These are phyloP conservation scores for Liriodendron chinense DNA, from an alignment of 164 flowering plant genomes.

Conservation along the genomic window DNA sequence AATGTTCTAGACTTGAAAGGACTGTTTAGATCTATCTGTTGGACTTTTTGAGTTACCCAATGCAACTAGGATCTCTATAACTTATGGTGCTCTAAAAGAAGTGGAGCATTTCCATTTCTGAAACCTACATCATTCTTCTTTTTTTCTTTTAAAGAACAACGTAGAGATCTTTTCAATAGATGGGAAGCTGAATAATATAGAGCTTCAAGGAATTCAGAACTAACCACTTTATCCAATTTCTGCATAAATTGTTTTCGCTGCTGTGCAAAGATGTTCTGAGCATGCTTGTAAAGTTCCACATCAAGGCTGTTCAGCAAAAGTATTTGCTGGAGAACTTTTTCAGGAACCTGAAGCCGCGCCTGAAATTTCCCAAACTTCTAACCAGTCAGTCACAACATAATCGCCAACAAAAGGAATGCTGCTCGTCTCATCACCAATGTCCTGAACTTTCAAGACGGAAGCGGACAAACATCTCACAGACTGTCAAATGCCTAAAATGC, in stretches of 20 bases:
- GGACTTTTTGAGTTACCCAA: not conserved
- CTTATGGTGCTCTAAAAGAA: not conserved
- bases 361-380: slow-evolving; percentile 25
- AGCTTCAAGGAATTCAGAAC: not conserved
- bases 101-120: not conserved
- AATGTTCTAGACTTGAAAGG: not conserved
- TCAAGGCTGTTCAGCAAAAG: slow-evolving; percentile 74
- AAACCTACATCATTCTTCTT: not conserved
- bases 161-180: not conserved
- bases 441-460: not conserved
- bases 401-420: not conserved
- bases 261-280: slow-evolving; percentile 48
- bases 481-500: not conserved
- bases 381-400: slow-evolving; percentile 2
- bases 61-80: not conserved
- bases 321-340: slow-evolving; percentile 57
- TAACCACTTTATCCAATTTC: slow-evolving; percentile 21
- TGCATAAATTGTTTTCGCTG: slow-evolving; percentile 35
- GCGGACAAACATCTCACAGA: not conserved
- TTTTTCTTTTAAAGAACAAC: not conserved
- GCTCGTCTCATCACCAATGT: not conserved
- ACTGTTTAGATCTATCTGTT: not conserved
- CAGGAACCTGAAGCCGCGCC: slow-evolving; percentile 71
- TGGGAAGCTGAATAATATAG: not conserved
- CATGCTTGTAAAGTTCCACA: slow-evolving; percentile 81